These are phyloP conservation scores for Smallanthus sonchifolius DNA, from an alignment of 129 eudicot genomes.

Conservation along the genomic window DNA sequence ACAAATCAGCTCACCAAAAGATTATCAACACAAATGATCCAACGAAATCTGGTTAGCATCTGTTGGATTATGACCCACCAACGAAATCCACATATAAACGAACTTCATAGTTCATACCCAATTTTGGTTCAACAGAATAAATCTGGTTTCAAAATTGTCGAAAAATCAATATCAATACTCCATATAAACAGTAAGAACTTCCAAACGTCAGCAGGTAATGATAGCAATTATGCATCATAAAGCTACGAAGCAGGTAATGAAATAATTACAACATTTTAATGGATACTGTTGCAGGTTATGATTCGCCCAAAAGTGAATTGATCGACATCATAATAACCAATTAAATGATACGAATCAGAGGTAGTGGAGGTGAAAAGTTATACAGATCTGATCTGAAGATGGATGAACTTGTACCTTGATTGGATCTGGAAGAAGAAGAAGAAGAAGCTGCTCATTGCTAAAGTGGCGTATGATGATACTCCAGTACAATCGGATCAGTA, in stretches of 20 bases:
- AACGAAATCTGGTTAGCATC: background rate
- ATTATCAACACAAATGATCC: background rate
- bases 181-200: background rate
- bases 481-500: conserved; percentile 17
- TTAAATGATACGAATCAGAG: background rate
- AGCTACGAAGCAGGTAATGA: background rate
- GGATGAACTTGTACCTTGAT: conserved; percentile 11
- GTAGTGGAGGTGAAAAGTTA: background rate
- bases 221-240: conserved; percentile 1
- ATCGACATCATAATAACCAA: background rate
- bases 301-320: background rate
- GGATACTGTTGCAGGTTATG: background rate
- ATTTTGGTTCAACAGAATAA: background rate
- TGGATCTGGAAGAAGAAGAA: conserved; percentile 25
- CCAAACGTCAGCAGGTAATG: background rate
- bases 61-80: background rate
- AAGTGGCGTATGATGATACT: background rate
- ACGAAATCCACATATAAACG: background rate
- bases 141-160: background rate
- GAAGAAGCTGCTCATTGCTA: conserved; percentile 21
- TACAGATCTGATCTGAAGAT: conserved; percentile 28
- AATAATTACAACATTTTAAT: background rate
- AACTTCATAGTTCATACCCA: background rate
- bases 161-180: background rate
- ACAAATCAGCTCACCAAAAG: background rate